Conservation (phyloP, 208 protist species). For the Trypanosoma caninum region DNA sequence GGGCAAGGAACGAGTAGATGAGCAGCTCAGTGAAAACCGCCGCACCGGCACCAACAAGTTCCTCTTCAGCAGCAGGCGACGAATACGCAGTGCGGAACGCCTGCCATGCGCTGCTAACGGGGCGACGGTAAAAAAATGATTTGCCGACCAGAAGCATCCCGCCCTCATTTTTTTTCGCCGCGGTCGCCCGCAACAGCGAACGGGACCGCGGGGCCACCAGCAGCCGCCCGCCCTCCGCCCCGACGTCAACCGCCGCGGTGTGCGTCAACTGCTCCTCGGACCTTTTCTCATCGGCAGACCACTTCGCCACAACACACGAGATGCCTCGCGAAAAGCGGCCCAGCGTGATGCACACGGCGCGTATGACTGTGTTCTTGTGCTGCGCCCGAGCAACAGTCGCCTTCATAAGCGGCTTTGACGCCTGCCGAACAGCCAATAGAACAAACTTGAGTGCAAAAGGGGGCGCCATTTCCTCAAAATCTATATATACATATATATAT, state of each 20-base stretch:
- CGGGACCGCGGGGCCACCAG: conserved; percentile 68
- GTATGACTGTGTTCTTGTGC: conserved; percentile 46
- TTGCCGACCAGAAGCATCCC: conserved; percentile 35
- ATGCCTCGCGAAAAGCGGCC: conserved; percentile 76
- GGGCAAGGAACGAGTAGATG: conserved; percentile 63
- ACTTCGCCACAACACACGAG: conserved; percentile 62
- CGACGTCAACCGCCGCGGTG: conserved; percentile 10
- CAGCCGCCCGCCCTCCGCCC: neutral
- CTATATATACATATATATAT: no score
- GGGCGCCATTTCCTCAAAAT: conserved; percentile 45
- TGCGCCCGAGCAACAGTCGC: conserved; percentile 61
- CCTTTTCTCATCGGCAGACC: conserved; percentile 39
- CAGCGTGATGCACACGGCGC: conserved; percentile 65
- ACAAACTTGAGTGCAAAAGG: conserved; percentile 70
- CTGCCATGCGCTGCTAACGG: conserved; percentile 65
- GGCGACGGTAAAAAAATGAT: conserved; percentile 58
- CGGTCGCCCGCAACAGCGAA: conserved; percentile 44
- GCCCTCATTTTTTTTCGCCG: conserved; percentile 23
- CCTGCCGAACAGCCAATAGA: conserved; percentile 72
- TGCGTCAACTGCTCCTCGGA: no score
- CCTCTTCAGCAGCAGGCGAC: conserved; percentile 60
- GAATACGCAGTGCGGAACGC: conserved; percentile 75
- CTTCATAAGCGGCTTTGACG: conserved; percentile 65
- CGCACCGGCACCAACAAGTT: conserved; percentile 67
- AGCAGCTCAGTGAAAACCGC: conserved; percentile 79